Base-by-base conservation (phyloP, 208 protist genomes). In the Trypanosoma theileri region DNA sequence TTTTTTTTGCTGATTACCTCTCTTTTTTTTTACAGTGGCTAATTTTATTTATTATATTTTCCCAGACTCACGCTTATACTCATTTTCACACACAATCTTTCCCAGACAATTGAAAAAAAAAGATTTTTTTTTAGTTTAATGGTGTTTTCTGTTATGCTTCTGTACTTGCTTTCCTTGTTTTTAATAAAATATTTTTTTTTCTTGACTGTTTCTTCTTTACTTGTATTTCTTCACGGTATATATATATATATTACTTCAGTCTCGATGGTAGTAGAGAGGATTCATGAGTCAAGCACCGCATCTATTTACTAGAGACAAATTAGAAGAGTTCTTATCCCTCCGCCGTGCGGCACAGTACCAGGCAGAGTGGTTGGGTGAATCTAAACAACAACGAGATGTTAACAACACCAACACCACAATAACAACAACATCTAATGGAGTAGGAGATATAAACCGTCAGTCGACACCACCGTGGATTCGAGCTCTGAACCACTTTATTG, bases 401-500 rank as follows among this genome's bases (percentile, higher is more conserved):
- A n/a, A n/a, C n/a, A n/a, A n/a, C n/a, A n/a, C n/a, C n/a, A n/a
- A n/a, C 0, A n/a, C 22, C 1, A 26, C 42, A 62, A 16, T 26
- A 48, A 42, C 14, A 48, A n/a, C 55, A 28, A 21, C 31, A n/a
- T 8, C 31, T 24, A n/a, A 16, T 28, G 26, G 35, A 4, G 17
- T 8, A 22, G 35, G n/a, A 14, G 26, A 19, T 28, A 52, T 19
- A 19, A 9, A 17, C 44, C 12, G 41, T 19, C 1, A 19, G 11
- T 19, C 19, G 28, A 62, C 24, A 8, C 70, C 81, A 11, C 73
- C 81, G 50, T 90, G 84, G 84, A 69, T 79, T 40, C 71, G 81
- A 28, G 69, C 77, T 8, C 48, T 91, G 8, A 44, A 79, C 14
- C 58, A 85, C 42, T 91, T 91, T 70, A 48, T 60, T 21, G 71